phyloP scores from a whole-genome alignment of 345 rosid genomes.

The Bruguiera gymnorhiza region DNA sequence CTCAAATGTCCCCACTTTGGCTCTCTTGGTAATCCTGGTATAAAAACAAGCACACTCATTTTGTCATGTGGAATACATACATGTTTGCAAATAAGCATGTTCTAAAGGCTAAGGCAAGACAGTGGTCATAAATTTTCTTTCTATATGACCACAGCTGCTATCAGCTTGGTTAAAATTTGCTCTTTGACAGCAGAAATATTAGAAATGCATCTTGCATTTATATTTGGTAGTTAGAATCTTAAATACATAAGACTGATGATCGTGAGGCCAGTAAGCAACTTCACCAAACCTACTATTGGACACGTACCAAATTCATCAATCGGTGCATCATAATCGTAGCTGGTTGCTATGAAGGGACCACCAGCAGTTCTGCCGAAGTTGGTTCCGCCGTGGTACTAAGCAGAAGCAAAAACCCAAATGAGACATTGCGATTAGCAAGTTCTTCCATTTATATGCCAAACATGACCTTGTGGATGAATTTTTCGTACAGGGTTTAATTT shows the following conservation, averaged over 20 bases:
- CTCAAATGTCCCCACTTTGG: slow-evolving; percentile 48
- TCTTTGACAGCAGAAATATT: neutral
- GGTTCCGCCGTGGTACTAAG: slow-evolving; percentile 51
- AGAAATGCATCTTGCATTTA: neutral
- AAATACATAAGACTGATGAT: slow-evolving; percentile 3
- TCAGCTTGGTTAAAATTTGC: slow-evolving; percentile 1
- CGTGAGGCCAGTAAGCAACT: neutral
- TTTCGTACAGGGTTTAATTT: neutral
- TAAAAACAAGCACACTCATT: neutral
- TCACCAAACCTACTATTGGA: neutral
- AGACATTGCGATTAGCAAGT: neutral
- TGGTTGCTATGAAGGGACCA: slow-evolving; percentile 48
- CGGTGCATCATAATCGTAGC: slow-evolving; percentile 55
- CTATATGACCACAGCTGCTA: neutral
- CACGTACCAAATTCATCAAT: slow-evolving; percentile 43
- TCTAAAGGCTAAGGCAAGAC: neutral
- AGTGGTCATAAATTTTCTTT: neutral
- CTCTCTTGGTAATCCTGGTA: slow-evolving; percentile 40
- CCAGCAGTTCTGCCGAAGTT: slow-evolving; percentile 48
- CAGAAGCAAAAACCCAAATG: neutral
- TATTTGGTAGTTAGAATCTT: slow-evolving; percentile 1
- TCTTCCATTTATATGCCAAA: neutral
- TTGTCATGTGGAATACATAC: neutral
- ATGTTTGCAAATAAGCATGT: neutral
- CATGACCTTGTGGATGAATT: neutral